Evolutionary conservation across 495 filamentous ascomycete species (phyloP), one percentile per base, ranked within the genome.

Genomic region (Astrothelium subdiscretum): DNA sequence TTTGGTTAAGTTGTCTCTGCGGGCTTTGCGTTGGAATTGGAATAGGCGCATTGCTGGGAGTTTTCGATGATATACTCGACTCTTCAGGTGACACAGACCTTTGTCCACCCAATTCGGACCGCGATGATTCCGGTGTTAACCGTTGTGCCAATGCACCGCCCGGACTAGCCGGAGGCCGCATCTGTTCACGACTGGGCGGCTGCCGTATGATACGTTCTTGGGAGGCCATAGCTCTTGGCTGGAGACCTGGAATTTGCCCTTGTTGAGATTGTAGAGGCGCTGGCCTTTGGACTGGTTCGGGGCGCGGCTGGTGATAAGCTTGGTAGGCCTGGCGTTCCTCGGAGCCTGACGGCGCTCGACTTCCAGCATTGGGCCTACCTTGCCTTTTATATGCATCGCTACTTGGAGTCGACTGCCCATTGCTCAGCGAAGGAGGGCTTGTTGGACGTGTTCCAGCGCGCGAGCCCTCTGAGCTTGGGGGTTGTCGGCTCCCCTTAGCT

Each of bases 71-170:
- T 0, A 60, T 31, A 51, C 64, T 70, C 3, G 42, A 62, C 29
- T 61, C 58, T 59, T 67, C 70, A 3, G 70, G 70, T 15, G 70
- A 68, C n/a, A 40, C 42, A 20, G 67, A 64, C 26, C 70, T 54
- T 11, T 63, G 44, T 26, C n/a, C 24, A 24, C 29, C 60, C 20
- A 66, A 51, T 48, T 72, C 69, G 8, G 69, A 69, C n/a, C 62
- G 44, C 3, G 70, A 71, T 4, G 70, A 72, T 57, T 72, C 67
- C 18, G 69, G 67, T 12, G 68, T 68, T 32, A 69, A 54, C 3
- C 64, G 61, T 44, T 64, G 67, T 13, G 66, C 44, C 27, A 65
- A 62, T 40, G 64, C 59, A 18, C 42, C 15, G 2, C 15, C 40
- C 13, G 22, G 35, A 18, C 42, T 44, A 42, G 64, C 64, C n/a